Evolutionary conservation across 2,329 filamentous ascomycete species (phyloP).

Genomic region (Hypoxylon sp.): DNA sequence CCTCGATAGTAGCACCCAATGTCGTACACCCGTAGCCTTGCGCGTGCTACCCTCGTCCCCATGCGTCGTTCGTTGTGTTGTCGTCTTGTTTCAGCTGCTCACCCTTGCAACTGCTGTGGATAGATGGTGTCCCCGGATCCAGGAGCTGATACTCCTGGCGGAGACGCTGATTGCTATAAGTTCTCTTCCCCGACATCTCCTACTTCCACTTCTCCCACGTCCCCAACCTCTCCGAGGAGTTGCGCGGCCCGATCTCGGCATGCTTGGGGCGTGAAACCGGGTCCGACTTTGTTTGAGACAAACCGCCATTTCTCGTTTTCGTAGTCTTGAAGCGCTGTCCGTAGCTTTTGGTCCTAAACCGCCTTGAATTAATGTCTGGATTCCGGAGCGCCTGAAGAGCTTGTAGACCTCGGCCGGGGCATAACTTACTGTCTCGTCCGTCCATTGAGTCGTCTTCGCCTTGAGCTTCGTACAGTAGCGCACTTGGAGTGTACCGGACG

Average conservation of each 20-base stretch:
- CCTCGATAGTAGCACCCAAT: conserved; percentile 8
- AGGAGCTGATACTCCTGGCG: conserved; percentile 56
- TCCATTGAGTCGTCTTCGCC: conserved; percentile 93
- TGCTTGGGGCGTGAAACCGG: conserved; percentile 84
- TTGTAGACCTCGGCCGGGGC: conserved; percentile 1
- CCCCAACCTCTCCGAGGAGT: conserved; percentile 57
- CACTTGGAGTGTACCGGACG: conserved; percentile 89
- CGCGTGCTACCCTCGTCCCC: conserved; percentile 17
- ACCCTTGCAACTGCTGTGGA: conserved; percentile 51
- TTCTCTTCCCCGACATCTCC: conserved; percentile 46
- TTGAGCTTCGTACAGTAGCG: conserved; percentile 95
- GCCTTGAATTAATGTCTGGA: conserved; percentile 24
- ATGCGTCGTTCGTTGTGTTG: conserved; percentile 15
- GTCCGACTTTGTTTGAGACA: conserved; percentile 88
- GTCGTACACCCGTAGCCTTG: conserved; percentile 7
- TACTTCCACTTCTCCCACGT: conserved; percentile 41
- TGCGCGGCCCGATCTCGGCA: conserved; percentile 83
- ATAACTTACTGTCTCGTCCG: conserved; percentile 82
- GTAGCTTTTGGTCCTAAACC: conserved; percentile 76
- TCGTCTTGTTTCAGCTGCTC: conserved; percentile 34
- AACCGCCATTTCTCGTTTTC: conserved; percentile 94
- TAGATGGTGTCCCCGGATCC: conserved; percentile 57
- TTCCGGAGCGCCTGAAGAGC: conserved; percentile 5
- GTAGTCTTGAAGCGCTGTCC: conserved; percentile 80
- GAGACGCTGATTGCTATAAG: conserved; percentile 65